Evolutionary conservation across 352 stramenopile species (phyloP).

Genomic region (Pythium pyrilobum): DNA sequence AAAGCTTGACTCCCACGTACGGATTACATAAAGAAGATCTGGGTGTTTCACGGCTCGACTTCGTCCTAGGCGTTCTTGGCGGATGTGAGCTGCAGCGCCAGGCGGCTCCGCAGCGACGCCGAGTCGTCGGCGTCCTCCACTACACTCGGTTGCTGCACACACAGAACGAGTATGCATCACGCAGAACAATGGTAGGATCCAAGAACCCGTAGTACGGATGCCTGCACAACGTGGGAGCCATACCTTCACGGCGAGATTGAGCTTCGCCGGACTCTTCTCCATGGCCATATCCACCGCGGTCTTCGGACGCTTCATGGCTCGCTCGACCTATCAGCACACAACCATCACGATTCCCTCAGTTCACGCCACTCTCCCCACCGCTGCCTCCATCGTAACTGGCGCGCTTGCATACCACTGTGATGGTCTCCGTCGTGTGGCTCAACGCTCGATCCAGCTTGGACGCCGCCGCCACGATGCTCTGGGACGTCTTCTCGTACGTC

Average conservation of each 20-base stretch:
- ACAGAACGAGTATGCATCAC: not conserved
- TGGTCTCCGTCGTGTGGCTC: slow-evolving; percentile 59
- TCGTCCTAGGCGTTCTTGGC: slow-evolving; percentile 13
- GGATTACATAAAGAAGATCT: not conserved
- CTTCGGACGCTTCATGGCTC: slow-evolving; percentile 74
- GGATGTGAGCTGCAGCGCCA: slow-evolving; percentile 14
- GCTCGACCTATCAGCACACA: slow-evolving; percentile 38
- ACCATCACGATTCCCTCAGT: not conserved
- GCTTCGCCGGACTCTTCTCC: slow-evolving; percentile 62
- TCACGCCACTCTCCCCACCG: not conserved
- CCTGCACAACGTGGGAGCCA: not conserved
- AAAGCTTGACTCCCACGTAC: no score
- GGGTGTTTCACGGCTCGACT: no score
- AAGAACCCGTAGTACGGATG: not conserved
- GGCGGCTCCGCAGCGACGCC: slow-evolving; percentile 13
- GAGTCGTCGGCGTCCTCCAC: not conserved
- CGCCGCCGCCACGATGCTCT: slow-evolving; percentile 45
- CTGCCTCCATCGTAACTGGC: no score
- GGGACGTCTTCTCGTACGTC: slow-evolving; percentile 52
- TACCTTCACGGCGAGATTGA: slow-evolving; percentile 12
- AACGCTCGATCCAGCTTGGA: slow-evolving; percentile 51
- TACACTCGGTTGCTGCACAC: not conserved
- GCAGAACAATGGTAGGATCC: not conserved
- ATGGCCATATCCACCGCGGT: slow-evolving; percentile 65
- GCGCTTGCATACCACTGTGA: slow-evolving; percentile 48